Evolutionary conservation across 768 basidiomycete species (phyloP).

Genomic region (Rhodosporidiobolus odoratus): DNA sequence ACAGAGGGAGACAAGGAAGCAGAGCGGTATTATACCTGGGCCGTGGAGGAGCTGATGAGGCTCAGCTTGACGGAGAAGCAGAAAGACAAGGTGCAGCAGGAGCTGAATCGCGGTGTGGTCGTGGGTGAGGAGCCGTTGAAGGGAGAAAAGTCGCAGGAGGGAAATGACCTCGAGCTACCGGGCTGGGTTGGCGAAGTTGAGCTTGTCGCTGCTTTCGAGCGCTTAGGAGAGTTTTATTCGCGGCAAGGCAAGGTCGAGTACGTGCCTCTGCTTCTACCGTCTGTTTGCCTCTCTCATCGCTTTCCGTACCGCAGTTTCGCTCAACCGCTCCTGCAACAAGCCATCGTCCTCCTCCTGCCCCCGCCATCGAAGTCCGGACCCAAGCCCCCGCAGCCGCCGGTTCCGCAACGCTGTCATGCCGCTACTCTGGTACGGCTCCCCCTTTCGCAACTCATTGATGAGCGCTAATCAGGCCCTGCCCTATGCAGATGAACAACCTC

Average conservation of each 20-base stretch:
- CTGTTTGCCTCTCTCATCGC: background rate
- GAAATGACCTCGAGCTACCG: conserved; percentile 4
- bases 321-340: conserved; percentile 33
- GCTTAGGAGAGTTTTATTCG: conserved; percentile 36
- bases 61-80: conserved; percentile 26
- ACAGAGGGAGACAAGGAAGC: conserved; percentile 19
- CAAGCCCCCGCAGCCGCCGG: conserved; percentile 9
- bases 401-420: conserved; percentile 31
- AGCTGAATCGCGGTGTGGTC: background rate
- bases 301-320: conserved; percentile 13
- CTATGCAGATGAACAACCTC: conserved; percentile 38
- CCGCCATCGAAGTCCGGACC: conserved; percentile 27
- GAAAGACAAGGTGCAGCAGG: conserved; percentile 4
- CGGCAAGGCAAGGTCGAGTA: conserved; percentile 28
- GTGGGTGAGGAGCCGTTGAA: background rate
- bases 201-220: conserved; percentile 32
- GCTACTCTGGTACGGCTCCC: conserved; percentile 28
- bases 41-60: conserved; percentile 32
- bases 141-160: background rate
- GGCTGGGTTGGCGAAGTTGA: conserved; percentile 26
- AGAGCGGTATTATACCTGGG: conserved; percentile 34
- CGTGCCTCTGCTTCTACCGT: background rate
- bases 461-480: background rate
- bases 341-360: conserved; percentile 30
- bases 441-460: background rate